Percentiles rank a stretch among this genome's conserved stretches.
phyloP scores from a whole-genome alignment of 352 stramenopile genomes.

The Globisporangium iwayamae region DNA sequence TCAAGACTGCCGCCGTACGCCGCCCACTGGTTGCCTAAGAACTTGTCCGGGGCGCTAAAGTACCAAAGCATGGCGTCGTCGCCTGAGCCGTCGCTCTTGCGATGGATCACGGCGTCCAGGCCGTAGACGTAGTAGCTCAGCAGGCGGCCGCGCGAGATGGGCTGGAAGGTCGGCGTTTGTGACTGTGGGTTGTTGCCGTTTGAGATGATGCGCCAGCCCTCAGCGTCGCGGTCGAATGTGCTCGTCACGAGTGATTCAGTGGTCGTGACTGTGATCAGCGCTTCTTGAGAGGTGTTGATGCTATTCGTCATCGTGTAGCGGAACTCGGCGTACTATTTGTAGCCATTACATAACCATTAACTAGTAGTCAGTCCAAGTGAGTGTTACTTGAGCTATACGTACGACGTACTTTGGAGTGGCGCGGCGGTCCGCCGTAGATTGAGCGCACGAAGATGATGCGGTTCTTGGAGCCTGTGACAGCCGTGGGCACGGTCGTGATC shows the following conservation, averaged over 20 bases:
- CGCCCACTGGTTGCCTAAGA: conserved; percentile 85
- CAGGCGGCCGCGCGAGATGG: conserved; percentile 57
- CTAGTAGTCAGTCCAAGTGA: neutral
- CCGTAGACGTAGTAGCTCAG: conserved; percentile 91
- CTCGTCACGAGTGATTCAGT: conserved; percentile 71
- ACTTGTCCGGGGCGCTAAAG: conserved; percentile 81
- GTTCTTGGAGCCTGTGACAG: conserved; percentile 84
- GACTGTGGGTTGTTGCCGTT: conserved; percentile 40
- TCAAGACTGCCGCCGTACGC: conserved; percentile 87
- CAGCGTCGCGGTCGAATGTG: conserved; percentile 72
- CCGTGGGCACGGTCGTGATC: conserved; percentile 50
- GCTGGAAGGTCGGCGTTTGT: conserved; percentile 38
- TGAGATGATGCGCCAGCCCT: conserved; percentile 75
- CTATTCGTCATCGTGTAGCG: conserved; percentile 83
- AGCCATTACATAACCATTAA: neutral
- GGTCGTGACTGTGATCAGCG: conserved; percentile 76
- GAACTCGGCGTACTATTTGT: conserved; percentile 77
- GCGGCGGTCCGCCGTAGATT: conserved; percentile 48
- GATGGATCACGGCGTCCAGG: conserved; percentile 65
- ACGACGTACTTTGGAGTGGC: conserved; percentile 51
- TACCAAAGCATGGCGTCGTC: conserved; percentile 85
- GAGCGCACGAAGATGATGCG: conserved; percentile 81
- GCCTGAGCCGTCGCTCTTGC: conserved; percentile 42
- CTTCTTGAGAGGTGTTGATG: conserved; percentile 52
- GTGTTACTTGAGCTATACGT: neutral